These are phyloP conservation scores for Neurospora africana DNA, from an alignment of 495 filamentous ascomycete genomes.

Conservation along the genomic window DNA sequence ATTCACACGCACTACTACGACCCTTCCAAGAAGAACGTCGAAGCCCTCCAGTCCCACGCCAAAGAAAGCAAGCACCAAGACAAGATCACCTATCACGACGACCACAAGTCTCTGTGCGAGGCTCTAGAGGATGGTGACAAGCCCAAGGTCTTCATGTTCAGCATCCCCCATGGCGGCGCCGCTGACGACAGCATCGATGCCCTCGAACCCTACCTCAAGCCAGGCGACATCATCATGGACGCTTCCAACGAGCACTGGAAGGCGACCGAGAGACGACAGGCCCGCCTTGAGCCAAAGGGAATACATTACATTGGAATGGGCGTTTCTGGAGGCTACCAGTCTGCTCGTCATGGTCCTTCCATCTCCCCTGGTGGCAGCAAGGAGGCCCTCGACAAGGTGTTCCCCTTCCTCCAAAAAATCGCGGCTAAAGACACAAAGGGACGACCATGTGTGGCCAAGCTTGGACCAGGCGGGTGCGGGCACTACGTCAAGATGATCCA, in stretches of 20 bases:
- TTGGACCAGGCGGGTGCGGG: constrained; percentile 54
- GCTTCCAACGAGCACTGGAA: constrained; percentile 61
- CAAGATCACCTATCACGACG: not conserved
- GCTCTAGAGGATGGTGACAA: not conserved
- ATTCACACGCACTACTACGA: constrained; percentile 18
- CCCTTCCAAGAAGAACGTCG: constrained; percentile 21
- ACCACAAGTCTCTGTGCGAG: not conserved
- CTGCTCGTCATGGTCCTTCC: constrained; percentile 38
- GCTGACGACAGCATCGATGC: constrained; percentile 54
- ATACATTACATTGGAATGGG: constrained; percentile 29
- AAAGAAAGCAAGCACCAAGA: not conserved
- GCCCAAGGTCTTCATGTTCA: constrained; percentile 50
- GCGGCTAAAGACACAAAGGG: constrained; percentile 50
- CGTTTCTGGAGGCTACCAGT: constrained; percentile 55
- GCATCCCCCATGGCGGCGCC: constrained; percentile 52
- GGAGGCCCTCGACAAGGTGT: not conserved
- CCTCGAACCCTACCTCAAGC: constrained; percentile 44
- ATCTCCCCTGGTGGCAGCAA: constrained; percentile 30
- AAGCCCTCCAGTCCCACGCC: not conserved
- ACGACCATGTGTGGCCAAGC: constrained; percentile 49
- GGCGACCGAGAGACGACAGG: constrained; percentile 56
- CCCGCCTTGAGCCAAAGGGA: constrained; percentile 31
- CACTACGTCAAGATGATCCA: constrained; percentile 75
- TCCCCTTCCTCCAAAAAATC: constrained; percentile 46
- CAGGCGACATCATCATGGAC: constrained; percentile 62